phyloP scores from a whole-genome alignment of 139 green algal genomes.

The Chlorella sorokiniana region DNA sequence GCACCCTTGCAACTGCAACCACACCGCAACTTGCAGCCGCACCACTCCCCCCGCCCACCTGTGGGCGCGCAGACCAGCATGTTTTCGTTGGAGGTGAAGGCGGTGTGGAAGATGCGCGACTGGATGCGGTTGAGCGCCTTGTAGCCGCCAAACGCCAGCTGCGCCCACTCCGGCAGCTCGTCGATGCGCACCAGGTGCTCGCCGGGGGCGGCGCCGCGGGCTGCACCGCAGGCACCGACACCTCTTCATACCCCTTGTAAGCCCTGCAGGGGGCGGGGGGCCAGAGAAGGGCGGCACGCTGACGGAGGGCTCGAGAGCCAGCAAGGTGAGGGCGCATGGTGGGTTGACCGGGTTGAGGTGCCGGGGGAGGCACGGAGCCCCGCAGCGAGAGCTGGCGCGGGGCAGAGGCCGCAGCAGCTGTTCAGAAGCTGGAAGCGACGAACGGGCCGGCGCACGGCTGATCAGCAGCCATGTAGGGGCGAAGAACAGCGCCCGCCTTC shows the following conservation, averaged over 20 bases:
- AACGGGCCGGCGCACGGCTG: too few species aligned
- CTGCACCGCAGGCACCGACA: conserved; percentile 74
- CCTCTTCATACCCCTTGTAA: conserved; percentile 90
- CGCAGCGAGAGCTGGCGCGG: too few species aligned
- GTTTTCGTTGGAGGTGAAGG: conserved; percentile 89
- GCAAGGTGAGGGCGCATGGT: too few species aligned
- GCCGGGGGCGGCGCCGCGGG: conserved; percentile 44
- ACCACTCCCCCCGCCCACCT: conserved; percentile 19
- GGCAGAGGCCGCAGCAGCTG: too few species aligned
- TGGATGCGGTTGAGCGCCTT: conserved; percentile 96
- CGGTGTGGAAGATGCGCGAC: conserved; percentile 83
- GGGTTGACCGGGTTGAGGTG: too few species aligned
- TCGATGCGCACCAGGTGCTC: conserved; percentile 75
- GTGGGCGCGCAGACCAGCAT: conserved; percentile 89
- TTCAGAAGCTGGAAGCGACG: too few species aligned
- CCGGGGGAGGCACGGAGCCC: too few species aligned
- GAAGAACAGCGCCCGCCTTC: conserved; percentile 49
- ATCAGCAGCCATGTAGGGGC: not conserved
- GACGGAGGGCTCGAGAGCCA: too few species aligned
- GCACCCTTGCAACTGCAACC: not conserved
- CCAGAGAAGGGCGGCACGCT: too few species aligned
- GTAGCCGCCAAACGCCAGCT: conserved; percentile 90
- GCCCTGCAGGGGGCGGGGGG: conserved; percentile 54
- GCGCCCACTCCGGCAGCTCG: conserved; percentile 82
- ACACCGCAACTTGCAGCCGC: not conserved